Conservation (phyloP, 2,329 filamentous ascomycete genomes). For the Xylaria digitata region DNA sequence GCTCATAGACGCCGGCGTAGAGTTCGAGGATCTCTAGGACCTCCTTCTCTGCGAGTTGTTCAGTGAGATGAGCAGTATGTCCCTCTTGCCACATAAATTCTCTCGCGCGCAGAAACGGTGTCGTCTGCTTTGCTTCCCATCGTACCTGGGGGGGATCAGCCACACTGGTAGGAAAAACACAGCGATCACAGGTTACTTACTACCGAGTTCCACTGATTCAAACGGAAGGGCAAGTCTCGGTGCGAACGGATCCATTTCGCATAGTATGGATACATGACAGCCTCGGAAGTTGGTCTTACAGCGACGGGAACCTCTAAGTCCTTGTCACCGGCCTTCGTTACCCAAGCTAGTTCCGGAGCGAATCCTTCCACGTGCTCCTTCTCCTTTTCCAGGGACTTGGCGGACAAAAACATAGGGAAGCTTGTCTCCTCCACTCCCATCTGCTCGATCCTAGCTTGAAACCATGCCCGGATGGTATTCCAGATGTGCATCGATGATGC, state of each 20-base stretch:
- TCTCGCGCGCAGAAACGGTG: conserved; percentile 87
- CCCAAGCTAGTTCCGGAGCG: conserved; percentile 90
- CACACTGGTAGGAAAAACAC: background rate
- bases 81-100: conserved; percentile 99
- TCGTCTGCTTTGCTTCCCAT: conserved; percentile 96
- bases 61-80: conserved; percentile 87
- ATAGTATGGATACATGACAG: conserved; percentile 52
- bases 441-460: conserved; percentile 81
- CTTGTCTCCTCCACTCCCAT: conserved; percentile 95
- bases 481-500: conserved; percentile 73
- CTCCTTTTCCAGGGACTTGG: conserved; percentile 79
- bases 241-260: conserved; percentile 81
- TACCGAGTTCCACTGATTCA: conserved; percentile 53
- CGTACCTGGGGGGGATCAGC: conserved; percentile 62
- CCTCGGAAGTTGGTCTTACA: conserved; percentile 75
- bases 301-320: conserved; percentile 85
- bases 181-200: conserved; percentile 5
- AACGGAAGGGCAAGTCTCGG: conserved; percentile 89
- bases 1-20: conserved; percentile 90
- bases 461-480: conserved; percentile 74
- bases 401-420: conserved; percentile 95
- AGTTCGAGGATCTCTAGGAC: conserved; percentile 93
- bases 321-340: conserved; percentile 89
- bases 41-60: conserved; percentile 83
- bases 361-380: conserved; percentile 69